Percentiles rank a stretch among this genome's conserved stretches.
These are phyloP conservation scores for Helicostylum pulchrum DNA, from an alignment of 192 early-diverging fungal species.

Conservation along the genomic window DNA sequence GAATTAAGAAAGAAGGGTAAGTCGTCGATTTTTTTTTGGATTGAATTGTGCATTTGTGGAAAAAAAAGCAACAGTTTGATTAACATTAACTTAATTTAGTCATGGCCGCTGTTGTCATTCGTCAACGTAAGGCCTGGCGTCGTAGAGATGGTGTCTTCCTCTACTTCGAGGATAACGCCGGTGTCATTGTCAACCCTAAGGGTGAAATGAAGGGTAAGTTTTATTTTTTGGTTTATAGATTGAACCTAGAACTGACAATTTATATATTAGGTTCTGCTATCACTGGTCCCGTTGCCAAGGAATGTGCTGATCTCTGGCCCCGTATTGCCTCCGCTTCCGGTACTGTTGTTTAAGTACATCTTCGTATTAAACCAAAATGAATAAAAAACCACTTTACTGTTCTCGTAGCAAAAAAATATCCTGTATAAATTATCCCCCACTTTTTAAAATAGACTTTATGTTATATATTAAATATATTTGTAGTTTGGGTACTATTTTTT, in stretches of 20 bases:
- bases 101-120: conserved; percentile 97
- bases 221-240: neutral
- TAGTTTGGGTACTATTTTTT: too few species aligned
- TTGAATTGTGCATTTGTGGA: neutral
- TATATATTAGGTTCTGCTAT: conserved; percentile 81
- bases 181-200: conserved; percentile 93
- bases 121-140: conserved; percentile 99
- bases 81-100: conserved; percentile 47
- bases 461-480: too few species aligned
- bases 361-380: too few species aligned
- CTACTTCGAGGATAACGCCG: conserved; percentile 99
- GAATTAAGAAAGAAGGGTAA: conserved; percentile 99
- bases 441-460: too few species aligned
- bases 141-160: conserved; percentile 98
- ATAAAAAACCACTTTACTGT: too few species aligned
- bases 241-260: conserved; percentile 31
- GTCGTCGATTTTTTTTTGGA: conserved; percentile 16
- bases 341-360: conserved; percentile 54
- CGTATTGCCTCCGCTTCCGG: conserved; percentile 94
- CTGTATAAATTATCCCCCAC: too few species aligned
- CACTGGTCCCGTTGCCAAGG: conserved; percentile 99
- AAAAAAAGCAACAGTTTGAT: too few species aligned
- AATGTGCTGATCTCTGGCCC: conserved; percentile 99
- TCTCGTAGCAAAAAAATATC: too few species aligned
- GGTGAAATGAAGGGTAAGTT: conserved; percentile 16